These are phyloP conservation scores for Chlamydomonas eustigma DNA, from an alignment of 139 green algal genomes.

Conservation along the genomic window DNA sequence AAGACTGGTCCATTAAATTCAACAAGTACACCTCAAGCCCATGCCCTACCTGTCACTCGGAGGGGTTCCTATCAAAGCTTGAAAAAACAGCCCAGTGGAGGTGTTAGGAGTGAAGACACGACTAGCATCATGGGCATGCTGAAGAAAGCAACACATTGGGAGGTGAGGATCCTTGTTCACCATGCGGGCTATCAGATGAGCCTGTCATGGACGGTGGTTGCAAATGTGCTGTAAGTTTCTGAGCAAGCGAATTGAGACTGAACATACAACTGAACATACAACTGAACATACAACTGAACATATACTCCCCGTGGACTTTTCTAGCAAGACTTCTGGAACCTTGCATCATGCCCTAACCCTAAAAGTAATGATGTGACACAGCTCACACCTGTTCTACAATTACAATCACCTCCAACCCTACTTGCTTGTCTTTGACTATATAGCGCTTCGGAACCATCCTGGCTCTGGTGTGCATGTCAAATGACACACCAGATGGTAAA, in stretches of 20 bases:
- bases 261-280: too few species aligned
- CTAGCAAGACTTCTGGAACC: background rate
- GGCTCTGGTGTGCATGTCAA: background rate
- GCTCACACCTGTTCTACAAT: too few species aligned
- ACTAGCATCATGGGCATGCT: constrained; percentile 8
- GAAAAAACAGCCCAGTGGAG: background rate
- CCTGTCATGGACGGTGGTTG: background rate
- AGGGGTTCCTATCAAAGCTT: constrained; percentile 1
- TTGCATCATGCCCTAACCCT: background rate
- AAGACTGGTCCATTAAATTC: background rate
- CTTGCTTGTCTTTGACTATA: too few species aligned
- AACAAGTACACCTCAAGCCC: background rate
- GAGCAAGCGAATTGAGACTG: too few species aligned
- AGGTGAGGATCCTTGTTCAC: background rate
- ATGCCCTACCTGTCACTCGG: background rate
- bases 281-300: too few species aligned
- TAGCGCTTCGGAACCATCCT: constrained; percentile 8
- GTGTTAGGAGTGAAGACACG: background rate
- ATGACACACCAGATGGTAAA: background rate
- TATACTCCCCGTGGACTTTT: too few species aligned
- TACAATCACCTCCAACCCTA: too few species aligned
- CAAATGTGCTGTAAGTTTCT: background rate
- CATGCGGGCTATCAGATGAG: background rate
- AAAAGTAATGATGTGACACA: too few species aligned
- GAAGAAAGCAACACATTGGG: constrained; percentile 9